Evolutionary conservation across 2,329 filamentous ascomycete genomes (phyloP).

Genomic region (Alternaria arbusti): DNA sequence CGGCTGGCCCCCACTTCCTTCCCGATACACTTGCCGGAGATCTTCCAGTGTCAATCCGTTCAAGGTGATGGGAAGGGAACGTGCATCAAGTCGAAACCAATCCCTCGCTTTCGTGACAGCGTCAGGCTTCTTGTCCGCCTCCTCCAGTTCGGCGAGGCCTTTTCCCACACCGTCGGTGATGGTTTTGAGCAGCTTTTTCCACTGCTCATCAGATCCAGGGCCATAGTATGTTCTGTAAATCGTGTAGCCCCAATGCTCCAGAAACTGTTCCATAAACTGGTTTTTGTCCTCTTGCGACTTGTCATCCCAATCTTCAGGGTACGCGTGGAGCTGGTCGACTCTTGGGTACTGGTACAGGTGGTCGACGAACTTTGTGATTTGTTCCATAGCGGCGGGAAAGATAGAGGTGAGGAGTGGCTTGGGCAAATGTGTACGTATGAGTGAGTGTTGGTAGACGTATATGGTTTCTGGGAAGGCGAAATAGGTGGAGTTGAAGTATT

Average conservation of each 20-base stretch:
- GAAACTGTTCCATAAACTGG: not conserved
- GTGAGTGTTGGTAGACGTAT: not conserved
- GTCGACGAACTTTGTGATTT: not conserved
- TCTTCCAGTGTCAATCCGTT: not conserved
- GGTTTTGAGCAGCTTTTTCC: not conserved
- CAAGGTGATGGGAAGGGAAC: not conserved
- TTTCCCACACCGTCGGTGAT: not conserved
- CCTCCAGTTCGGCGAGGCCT: not conserved
- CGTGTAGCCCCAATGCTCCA: not conserved
- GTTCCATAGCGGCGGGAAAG: not conserved
- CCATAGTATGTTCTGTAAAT: slow-evolving; percentile 1
- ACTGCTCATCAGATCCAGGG: not conserved
- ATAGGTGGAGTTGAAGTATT: not conserved
- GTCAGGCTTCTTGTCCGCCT: not conserved
- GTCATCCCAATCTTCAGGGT: no score
- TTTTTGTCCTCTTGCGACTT: not conserved
- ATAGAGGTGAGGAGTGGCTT: not conserved
- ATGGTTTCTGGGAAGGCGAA: not conserved
- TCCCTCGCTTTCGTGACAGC: not conserved
- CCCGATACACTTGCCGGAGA: not conserved
- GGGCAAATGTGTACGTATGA: not conserved
- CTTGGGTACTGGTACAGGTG: not conserved
- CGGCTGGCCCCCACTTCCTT: not conserved
- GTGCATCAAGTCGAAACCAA: not conserved
- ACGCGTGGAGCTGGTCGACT: no score